These are phyloP conservation scores for Calophaca sinica DNA, from an alignment of 306 rosid species.

Conservation along the genomic window DNA sequence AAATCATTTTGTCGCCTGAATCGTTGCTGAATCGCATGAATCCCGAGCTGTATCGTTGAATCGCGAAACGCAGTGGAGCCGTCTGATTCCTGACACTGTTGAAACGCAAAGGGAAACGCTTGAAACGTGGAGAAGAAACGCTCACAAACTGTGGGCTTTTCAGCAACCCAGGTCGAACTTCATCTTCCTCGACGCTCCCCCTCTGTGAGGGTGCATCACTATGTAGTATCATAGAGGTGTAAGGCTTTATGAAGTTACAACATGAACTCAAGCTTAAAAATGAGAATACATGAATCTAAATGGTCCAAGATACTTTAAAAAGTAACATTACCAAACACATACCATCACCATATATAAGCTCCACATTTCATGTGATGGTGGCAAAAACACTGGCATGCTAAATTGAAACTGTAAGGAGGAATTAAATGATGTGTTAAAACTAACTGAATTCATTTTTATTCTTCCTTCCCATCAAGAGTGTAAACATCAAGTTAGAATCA, in stretches of 20 bases:
- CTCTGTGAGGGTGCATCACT: too few species aligned
- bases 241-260: background rate
- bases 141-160: too few species aligned
- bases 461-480: slow-evolving; percentile 17
- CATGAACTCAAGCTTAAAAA: slow-evolving; percentile 1
- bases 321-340: background rate
- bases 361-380: background rate
- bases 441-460: slow-evolving; percentile 15
- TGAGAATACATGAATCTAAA: background rate
- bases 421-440: background rate
- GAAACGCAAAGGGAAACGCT: too few species aligned
- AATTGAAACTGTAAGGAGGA: slow-evolving; percentile 16
- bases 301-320: background rate
- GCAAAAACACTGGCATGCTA: background rate
- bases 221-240: too few species aligned
- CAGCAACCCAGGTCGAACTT: too few species aligned
- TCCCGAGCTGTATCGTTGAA: too few species aligned
- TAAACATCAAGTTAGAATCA: background rate
- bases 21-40: too few species aligned
- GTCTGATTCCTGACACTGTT: too few species aligned
- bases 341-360: slow-evolving; percentile 4
- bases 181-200: too few species aligned
- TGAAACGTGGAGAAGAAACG: too few species aligned
- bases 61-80: too few species aligned
- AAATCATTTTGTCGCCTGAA: too few species aligned